Evolutionary conservation across 2,329 filamentous ascomycete genomes (phyloP), one percentile per base, ranked within the genome.

Genomic region (Nemania serpens): DNA sequence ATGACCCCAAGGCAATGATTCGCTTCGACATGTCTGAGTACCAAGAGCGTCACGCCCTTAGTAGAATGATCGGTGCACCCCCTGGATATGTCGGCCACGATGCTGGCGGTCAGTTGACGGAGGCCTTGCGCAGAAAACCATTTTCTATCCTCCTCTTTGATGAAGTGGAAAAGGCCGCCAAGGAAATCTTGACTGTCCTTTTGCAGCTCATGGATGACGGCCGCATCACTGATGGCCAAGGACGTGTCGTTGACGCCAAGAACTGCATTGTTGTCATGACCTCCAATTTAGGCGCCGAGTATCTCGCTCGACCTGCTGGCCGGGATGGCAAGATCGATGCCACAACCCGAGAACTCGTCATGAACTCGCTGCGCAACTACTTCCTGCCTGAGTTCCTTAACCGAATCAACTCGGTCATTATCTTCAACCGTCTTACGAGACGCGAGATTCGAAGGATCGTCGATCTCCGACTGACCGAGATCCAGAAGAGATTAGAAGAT

Each of bases 241-340:
- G 95, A 74, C 88, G 95, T 75, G 84, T 97, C 51, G 88, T 99
- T 57, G 95, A 99, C 71, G 95, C 94, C 62, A 92, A 89, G 79
- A 99, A 99, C 83, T 98, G 94, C 75, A 98, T 99, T 69, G 94
- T 99, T 45, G 95, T 99, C 77, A 96, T 99, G 93, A 99, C 95
- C 0, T 97, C 93, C 71, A 99, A 99, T 80, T 78, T 99, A 63
- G 95, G 95, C 67, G 95, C 95, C 34, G 95, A 98, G 75, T 96
- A 89, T 75, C 89, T 99, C n/a, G 81, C 91, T 41, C 89, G 93
- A 20, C 89, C 91, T 15, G 88, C 88, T 57, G 85, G 85, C 53
- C 86, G 88, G 54, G 91, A 96, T 69, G 94, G 94, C 70, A 88
- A 82, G 73, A 95, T 99, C 68, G 95, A 99, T 69, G 83, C 88